These are phyloP conservation scores for Ilyonectria destructans DNA, from an alignment of 2,329 filamentous ascomycete genomes.

Conservation along the genomic window DNA sequence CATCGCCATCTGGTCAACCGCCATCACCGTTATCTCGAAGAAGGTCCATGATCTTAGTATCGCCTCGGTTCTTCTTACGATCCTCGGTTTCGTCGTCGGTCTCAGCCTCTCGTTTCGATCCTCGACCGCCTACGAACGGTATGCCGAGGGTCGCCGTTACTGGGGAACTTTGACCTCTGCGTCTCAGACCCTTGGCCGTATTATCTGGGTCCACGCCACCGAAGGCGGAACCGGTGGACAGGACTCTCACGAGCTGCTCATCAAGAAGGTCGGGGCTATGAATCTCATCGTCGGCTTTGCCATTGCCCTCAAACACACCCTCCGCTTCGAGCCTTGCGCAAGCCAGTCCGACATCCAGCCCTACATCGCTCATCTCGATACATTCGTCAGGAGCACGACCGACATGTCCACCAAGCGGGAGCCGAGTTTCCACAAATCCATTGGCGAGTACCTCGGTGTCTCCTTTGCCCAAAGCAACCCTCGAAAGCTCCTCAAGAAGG, in stretches of 20 bases:
- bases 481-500: conserved; percentile 80
- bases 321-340: conserved; percentile 85
- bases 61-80: conserved; percentile 72
- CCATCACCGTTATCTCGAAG: conserved; percentile 71
- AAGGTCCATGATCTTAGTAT: conserved; percentile 58
- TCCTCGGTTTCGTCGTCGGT: conserved; percentile 85
- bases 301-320: conserved; percentile 82
- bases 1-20: conserved; percentile 76
- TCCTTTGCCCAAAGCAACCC: conserved; percentile 84
- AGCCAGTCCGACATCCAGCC: conserved; percentile 81
- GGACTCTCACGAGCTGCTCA: conserved; percentile 74
- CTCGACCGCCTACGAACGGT: conserved; percentile 82
- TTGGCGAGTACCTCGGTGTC: conserved; percentile 81
- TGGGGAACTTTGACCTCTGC: conserved; percentile 75
- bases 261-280: conserved; percentile 80
- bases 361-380: conserved; percentile 81
- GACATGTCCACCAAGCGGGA: conserved; percentile 53
- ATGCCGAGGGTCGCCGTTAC: conserved; percentile 74
- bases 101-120: conserved; percentile 82
- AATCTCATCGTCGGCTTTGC: conserved; percentile 85
- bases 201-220: conserved; percentile 86
- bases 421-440: conserved; percentile 69
- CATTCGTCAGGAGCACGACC: conserved; percentile 74
- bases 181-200: conserved; percentile 77
- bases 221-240: conserved; percentile 57